Base-by-base conservation (phyloP, 2,329 filamentous ascomycete species). In the Calonectria fujianensis region DNA sequence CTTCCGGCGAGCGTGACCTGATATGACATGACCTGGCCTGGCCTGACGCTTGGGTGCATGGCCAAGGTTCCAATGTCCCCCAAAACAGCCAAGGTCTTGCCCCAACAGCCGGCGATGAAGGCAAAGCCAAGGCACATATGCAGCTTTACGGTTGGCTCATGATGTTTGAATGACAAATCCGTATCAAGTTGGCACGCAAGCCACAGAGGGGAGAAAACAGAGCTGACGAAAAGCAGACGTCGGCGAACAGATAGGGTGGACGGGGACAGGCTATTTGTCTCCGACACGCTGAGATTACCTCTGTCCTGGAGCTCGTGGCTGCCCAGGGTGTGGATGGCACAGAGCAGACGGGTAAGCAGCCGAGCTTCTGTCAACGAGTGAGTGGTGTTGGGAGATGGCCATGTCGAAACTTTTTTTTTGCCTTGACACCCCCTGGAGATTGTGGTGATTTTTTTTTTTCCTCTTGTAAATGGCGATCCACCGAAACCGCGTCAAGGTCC, bases 21-120 rank as follows among this genome's bases (percentile, higher is more conserved):
- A 79, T 76, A 81, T 81, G 80, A 80, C 78, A 77, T 81, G 80
- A 78, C 78, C 75, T 77, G 32, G 24, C 24, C 24, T 24, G 73
- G 70, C 75, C 75, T 80, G 78, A 79, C 72, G 77, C 68, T 76
- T 81, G 74, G 74, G 72, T 79, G 72, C 71, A 71, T 77, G 59
- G 71, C 74, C 64, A 59, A 72, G 69, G 50, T 51, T 50, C 64
- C 48, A 35, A 73, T 18, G 35, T 54, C 67, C 29, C 67, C 29
- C 52, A 35, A 51, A 61, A 20, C 29, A 31, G 41, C 61, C 35
- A 61, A 72, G 51, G 51, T 48, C 52, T 54, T 61, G 45, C 54
- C 63, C 67, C 72, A 57, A 64, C 37, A 61, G 48, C 64, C 31
- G 18, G 59, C 29, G 54, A 65, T 20, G 63, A 39, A 50, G 32